phyloP scores from a whole-genome alignment of 2,329 filamentous ascomycete species.

The Fusarium neocosmosporiellum region DNA sequence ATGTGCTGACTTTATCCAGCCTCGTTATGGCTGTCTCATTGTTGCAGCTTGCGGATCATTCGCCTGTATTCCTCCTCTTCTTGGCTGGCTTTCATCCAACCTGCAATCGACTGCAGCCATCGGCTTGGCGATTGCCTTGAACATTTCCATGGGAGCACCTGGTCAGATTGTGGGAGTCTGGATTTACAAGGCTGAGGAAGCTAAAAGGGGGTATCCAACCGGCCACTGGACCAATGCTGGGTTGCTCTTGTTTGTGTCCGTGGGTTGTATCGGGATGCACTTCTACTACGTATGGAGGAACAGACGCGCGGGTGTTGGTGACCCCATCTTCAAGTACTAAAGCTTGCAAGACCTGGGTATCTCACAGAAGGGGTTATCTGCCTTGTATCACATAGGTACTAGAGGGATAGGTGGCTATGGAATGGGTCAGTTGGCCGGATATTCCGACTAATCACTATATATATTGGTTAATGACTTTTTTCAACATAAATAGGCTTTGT shows the following conservation, averaged over 20 bases:
- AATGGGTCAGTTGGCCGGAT: neutral
- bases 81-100: constrained; percentile 75
- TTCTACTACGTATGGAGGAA: constrained; percentile 64
- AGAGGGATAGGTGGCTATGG: neutral
- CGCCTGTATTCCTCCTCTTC: constrained; percentile 72
- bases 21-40: constrained; percentile 74
- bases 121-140: constrained; percentile 74
- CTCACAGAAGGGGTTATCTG: neutral
- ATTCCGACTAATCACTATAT: neutral
- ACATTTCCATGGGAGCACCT: constrained; percentile 71
- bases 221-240: constrained; percentile 74
- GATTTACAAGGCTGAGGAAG: constrained; percentile 76
- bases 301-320: constrained; percentile 32
- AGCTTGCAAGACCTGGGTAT: neutral
- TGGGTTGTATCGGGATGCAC: constrained; percentile 63
- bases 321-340: constrained; percentile 36
- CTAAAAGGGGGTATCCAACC: constrained; percentile 69
- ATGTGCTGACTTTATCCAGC: constrained; percentile 19
- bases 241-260: constrained; percentile 67
- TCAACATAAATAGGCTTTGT: neutral
- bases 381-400: neutral
- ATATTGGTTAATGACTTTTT: neutral
- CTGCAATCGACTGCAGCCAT: constrained; percentile 70
- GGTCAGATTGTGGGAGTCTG: constrained; percentile 78
- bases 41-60: constrained; percentile 73